Base-by-base conservation (phyloP, 2,329 filamentous ascomycete genomes). In the Cercospora janseana region DNA sequence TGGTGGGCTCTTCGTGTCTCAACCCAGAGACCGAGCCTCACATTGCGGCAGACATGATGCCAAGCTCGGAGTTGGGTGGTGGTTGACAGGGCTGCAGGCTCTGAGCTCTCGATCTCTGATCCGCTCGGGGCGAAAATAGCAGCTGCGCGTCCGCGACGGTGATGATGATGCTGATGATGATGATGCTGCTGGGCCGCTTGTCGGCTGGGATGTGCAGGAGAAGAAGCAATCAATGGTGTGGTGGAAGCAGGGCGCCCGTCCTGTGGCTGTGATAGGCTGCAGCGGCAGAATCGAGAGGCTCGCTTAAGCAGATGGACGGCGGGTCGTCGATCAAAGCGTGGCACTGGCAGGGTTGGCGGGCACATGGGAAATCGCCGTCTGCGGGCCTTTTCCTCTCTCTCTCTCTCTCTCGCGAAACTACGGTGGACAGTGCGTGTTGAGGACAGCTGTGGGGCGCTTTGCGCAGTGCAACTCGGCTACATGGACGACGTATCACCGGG, bases 291-390 rank as follows among this genome's bases (percentile, higher is more conserved):
- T 28, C 38, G 20, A 26, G 38, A 28, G 40, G 40, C 40, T 43
- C 40, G 40, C 40, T 43, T 43, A 21, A 16, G 31, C 18, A 10
- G 31, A 28, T 27, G 23, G 29, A 32, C n/a, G 24, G 40, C 20
- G 40, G 40, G 40, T 26, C 23, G 40, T 28, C 40, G 40, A 43
- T 43, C 40, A 31, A 18, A 43, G 43, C 31, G 28, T 27, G 43
- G 28, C 20, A 32, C 29, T 24, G 43, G 21, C 28, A 31, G 43
- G 28, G 21, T 10, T 23, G 43, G 21, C 16, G 21, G 23, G 38
- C 18, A 26, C 40, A 43, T 13, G 7, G 40, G 20, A 43, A 31
- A 43, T 43, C 40, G 18, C 15, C 40, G 24, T 26, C 40, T 20
- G 18, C 31, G 28, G 40, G 24, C 40, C 24, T 31, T 16, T 41